Evolutionary conservation across 148 eudicot genomes (phyloP), one percentile per base, ranked within the genome.

Genomic region (Fagopyrum homotropicum): DNA sequence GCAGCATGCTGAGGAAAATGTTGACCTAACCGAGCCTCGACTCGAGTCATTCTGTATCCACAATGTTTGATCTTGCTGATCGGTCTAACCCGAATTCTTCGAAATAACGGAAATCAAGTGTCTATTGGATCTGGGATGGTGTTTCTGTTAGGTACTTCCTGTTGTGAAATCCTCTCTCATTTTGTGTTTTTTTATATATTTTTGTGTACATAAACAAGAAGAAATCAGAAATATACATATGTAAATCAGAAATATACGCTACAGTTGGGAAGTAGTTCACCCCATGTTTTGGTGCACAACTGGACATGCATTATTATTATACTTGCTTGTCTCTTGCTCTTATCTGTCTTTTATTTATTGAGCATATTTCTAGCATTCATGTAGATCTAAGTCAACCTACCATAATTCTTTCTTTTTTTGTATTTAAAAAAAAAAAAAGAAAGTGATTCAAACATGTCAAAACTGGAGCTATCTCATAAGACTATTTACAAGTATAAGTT

Each of bases 21-120:
- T 88, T 80, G 97, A 93, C 81, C 79, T 94, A 78, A 84, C 85
- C 0, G 88, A 91, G 75, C 98, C 97, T 78, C 83, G 89, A 51
- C 73, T 86, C 49, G 96, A 94, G 83, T 76, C 88, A 17, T 94
- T 94, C 81, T 82, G 81, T 75, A 75, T 89, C 74, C 35, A 71
- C 55, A 71, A 48, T 70, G 73, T 2, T 9, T n/a, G 54, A 7
- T 70, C 73, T 4, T 69, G 22, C 16, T 69, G 73, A 71, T 12
- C 40, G 1, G 17, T 55, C 19, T 1, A 55, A 17, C 29, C 69
- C 26, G 16, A 64, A 26, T 9, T 6, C 12, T 9, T 64, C 2
- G 4, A 64, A 64, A 26, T 26, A 14, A 64, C 45, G 70, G 4
- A 64, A 9, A 64, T 17, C 6, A 15, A 54, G 9, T 54, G 44